A percentile compares a stretch with the other conserved stretches of the same genome.
Evolutionary conservation across 805 yeast species (phyloP).

Genomic region (Peterozyma toletana): DNA sequence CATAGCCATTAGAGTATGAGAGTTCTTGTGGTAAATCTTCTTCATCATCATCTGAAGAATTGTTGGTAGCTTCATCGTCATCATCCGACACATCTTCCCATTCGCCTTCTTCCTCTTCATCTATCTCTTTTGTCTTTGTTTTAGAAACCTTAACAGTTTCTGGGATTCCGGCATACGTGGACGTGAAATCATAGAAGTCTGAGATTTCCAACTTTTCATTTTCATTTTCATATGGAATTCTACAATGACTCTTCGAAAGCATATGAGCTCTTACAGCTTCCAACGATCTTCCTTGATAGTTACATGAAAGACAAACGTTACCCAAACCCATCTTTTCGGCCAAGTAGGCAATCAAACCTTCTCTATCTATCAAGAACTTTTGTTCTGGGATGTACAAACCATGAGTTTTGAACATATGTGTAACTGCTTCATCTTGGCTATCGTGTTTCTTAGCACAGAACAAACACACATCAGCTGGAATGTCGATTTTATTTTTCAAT

Average conservation of each 20-base stretch:
- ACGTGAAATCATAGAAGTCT: slow-evolving; percentile 77
- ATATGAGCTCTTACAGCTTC: slow-evolving; percentile 90
- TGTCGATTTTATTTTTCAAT: slow-evolving; percentile 35
- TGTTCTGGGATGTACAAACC: slow-evolving; percentile 88
- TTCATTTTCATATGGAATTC: slow-evolving; percentile 78
- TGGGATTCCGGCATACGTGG: slow-evolving; percentile 41
- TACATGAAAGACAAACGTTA: slow-evolving; percentile 75
- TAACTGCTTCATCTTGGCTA: slow-evolving; percentile 36
- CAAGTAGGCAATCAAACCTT: slow-evolving; percentile 68
- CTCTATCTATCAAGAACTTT: slow-evolving; percentile 55
- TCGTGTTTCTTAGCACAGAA: slow-evolving; percentile 35
- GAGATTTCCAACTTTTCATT: slow-evolving; percentile 72
- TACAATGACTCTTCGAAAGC: slow-evolving; percentile 78
- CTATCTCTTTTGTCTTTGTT: slow-evolving; percentile 21
- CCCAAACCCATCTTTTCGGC: slow-evolving; percentile 81
- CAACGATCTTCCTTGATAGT: slow-evolving; percentile 73
- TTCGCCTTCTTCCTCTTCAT: slow-evolving; percentile 23
- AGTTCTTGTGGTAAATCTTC: slow-evolving; percentile 23
- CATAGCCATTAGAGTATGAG: slow-evolving; percentile 39
- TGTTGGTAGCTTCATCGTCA: slow-evolving; percentile 26
- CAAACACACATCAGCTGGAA: slow-evolving; percentile 42
- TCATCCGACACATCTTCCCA: slow-evolving; percentile 24
- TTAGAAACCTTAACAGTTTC: slow-evolving; percentile 17
- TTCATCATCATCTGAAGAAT: slow-evolving; percentile 24
- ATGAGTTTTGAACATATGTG: slow-evolving; percentile 73